phyloP scores from a whole-genome alignment of 2,329 filamentous ascomycete species.

The Trichoderma sp. region DNA sequence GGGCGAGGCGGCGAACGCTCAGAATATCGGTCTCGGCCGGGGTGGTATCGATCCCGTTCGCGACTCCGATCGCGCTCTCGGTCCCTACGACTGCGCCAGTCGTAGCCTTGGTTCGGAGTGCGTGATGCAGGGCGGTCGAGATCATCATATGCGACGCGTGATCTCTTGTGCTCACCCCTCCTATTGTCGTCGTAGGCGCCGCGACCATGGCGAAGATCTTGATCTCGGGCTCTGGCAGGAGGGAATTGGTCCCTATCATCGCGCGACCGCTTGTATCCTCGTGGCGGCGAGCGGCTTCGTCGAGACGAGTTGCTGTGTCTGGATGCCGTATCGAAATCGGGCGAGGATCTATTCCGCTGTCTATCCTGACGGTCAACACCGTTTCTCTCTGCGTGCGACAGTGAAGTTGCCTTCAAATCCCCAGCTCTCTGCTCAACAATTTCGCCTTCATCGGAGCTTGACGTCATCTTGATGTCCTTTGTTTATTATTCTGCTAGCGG shows the following conservation, averaged over 20 bases:
- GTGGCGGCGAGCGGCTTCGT: slow-evolving; percentile 59
- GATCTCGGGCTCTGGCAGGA: slow-evolving; percentile 39
- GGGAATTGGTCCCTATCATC: slow-evolving; percentile 61
- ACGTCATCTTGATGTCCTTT: slow-evolving; percentile 34
- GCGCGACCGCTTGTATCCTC: slow-evolving; percentile 63
- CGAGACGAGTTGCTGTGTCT: slow-evolving; percentile 42
- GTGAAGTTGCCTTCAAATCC: slow-evolving; percentile 81
- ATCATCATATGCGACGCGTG: slow-evolving; percentile 54
- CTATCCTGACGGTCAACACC: slow-evolving; percentile 92
- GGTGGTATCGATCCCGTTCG: slow-evolving; percentile 33
- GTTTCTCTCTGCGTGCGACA: slow-evolving; percentile 70
- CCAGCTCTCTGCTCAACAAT: slow-evolving; percentile 69
- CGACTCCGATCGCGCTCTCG: slow-evolving; percentile 27
- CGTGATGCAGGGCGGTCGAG: slow-evolving; percentile 50
- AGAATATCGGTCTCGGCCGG: slow-evolving; percentile 42
- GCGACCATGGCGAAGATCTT: slow-evolving; percentile 59
- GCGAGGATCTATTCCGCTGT: slow-evolving; percentile 64
- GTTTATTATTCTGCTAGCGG: not conserved
- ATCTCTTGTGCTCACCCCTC: slow-evolving; percentile 45
- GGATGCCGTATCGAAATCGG: slow-evolving; percentile 47
- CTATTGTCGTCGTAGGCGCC: slow-evolving; percentile 59
- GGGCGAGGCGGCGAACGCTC: slow-evolving; percentile 55
- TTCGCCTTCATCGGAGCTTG: slow-evolving; percentile 82
- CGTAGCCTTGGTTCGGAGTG: slow-evolving; percentile 43
- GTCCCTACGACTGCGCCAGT: slow-evolving; percentile 49